These are phyloP conservation scores for Alternaria solani DNA, from an alignment of 2,329 filamentous ascomycete species.

Conservation along the genomic window DNA sequence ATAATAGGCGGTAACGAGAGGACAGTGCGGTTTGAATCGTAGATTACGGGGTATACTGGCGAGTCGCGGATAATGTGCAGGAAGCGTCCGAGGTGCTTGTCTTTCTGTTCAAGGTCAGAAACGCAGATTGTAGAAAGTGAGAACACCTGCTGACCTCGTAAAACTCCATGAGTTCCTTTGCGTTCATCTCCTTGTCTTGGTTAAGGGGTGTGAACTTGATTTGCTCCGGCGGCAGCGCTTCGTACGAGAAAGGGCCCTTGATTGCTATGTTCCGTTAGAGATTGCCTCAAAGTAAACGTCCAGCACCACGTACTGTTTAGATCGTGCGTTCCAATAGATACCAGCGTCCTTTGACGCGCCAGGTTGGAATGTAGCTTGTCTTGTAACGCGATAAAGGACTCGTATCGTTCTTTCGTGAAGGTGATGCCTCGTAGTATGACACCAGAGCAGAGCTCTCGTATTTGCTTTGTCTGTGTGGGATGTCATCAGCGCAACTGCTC, in stretches of 20 bases:
- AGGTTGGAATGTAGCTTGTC: constrained; percentile 98
- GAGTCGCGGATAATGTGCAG: constrained; percentile 94
- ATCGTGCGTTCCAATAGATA: constrained; percentile 98
- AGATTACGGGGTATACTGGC: constrained; percentile 94
- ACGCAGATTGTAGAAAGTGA: background rate
- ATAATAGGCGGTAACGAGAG: constrained; percentile 97
- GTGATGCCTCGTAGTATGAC: constrained; percentile 89
- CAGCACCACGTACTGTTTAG: constrained; percentile 68
- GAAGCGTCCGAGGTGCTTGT: constrained; percentile 89
- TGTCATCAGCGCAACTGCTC: background rate
- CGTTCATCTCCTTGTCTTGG: constrained; percentile 88
- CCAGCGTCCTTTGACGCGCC: constrained; percentile 88
- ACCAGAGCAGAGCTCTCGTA: constrained; percentile 87
- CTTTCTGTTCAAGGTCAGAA: constrained; percentile 65
- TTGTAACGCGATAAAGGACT: constrained; percentile 96
- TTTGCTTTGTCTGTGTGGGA: constrained; percentile 68
- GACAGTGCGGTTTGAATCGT: constrained; percentile 84
- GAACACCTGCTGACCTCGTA: constrained; percentile 67
- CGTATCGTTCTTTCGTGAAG: constrained; percentile 90
- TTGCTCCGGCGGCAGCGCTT: constrained; percentile 87
- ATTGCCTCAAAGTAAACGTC: background rate
- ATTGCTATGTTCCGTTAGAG: constrained; percentile 60
- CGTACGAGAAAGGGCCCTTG: constrained; percentile 94
- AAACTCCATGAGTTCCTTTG: constrained; percentile 87
- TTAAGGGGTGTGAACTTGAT: constrained; percentile 93